Percentiles rank a stretch among this genome's conserved stretches.
Conservation (phyloP, 257 asterid genomes). For the Solanum microdontum region DNA sequence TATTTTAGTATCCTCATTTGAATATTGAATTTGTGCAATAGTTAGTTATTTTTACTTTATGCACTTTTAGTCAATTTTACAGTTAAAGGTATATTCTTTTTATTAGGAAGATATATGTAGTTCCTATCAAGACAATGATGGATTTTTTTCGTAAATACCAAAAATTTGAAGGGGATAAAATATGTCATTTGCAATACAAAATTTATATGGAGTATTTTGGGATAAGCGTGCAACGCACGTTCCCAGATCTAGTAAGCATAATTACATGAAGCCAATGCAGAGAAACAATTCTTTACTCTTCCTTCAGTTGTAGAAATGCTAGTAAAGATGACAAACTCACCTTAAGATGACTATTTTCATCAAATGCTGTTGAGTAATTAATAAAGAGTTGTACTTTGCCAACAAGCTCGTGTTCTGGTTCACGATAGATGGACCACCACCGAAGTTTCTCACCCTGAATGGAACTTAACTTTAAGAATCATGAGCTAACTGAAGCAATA, state of each 20-base stretch:
- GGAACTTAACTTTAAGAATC: background rate
- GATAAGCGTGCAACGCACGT: no score
- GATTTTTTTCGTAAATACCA: no score
- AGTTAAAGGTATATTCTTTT: no score
- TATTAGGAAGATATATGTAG: no score
- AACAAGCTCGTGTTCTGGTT: slow-evolving; percentile 43
- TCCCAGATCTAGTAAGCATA: background rate
- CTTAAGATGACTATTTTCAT: slow-evolving; percentile 39
- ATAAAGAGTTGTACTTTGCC: slow-evolving; percentile 37
- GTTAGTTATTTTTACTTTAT: no score
- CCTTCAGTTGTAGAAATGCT: background rate
- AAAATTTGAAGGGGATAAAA: no score
- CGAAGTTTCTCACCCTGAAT: slow-evolving; percentile 42
- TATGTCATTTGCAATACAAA: no score
- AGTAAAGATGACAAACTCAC: slow-evolving; percentile 8
- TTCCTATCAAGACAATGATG: no score
- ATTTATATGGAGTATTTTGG: no score
- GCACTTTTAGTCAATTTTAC: no score
- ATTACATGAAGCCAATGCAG: background rate
- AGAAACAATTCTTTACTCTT: background rate
- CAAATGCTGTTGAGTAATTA: slow-evolving; percentile 29
- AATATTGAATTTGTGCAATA: no score
- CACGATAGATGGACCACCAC: slow-evolving; percentile 48
- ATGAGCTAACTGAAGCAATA: background rate
- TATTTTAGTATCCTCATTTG: no score